Percentiles rank a stretch among this genome's conserved stretches.
These are phyloP conservation scores for Aureobasidium leucospermi DNA, from an alignment of 2,329 filamentous ascomycete species.

Conservation along the genomic window DNA sequence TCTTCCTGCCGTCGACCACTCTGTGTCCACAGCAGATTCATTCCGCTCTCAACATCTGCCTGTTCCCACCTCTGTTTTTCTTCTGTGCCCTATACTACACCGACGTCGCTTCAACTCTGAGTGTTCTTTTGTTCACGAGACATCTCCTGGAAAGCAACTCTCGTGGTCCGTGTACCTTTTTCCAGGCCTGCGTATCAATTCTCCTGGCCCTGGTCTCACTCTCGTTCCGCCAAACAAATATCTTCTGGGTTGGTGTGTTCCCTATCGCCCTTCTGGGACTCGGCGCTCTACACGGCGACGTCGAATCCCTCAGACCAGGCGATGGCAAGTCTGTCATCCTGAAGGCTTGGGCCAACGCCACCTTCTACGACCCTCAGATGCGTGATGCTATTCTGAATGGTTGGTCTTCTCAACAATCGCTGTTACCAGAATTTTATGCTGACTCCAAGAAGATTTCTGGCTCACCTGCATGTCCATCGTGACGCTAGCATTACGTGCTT, in stretches of 20 bases:
- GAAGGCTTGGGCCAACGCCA: conserved; percentile 31
- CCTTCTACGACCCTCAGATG: conserved; percentile 45
- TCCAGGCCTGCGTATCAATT: conserved; percentile 28
- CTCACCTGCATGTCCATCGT: conserved; percentile 12
- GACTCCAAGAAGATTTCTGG: conserved; percentile 20
- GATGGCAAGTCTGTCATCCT: conserved; percentile 20
- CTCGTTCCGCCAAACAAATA: conserved; percentile 84
- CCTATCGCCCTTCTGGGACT: conserved; percentile 47
- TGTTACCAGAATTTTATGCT: neutral
- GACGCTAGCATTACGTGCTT: neutral
- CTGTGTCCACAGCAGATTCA: conserved; percentile 38
- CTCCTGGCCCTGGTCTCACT: conserved; percentile 59
- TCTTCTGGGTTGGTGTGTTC: conserved; percentile 86
- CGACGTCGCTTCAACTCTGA: conserved; percentile 72
- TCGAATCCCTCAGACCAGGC: conserved; percentile 34
- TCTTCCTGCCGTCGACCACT: conserved; percentile 28
- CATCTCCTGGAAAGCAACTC: conserved; percentile 30
- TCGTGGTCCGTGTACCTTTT: neutral
- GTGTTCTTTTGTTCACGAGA: conserved; percentile 64
- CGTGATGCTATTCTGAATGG: conserved; percentile 43
- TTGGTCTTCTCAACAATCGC: conserved; percentile 19
- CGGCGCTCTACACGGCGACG: conserved; percentile 47
- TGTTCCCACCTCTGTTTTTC: conserved; percentile 91
- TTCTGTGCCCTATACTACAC: conserved; percentile 95
- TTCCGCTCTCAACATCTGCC: conserved; percentile 67